phyloP scores from a whole-genome alignment of 169 alveolate species.

The Amoebophrya sp. region DNA sequence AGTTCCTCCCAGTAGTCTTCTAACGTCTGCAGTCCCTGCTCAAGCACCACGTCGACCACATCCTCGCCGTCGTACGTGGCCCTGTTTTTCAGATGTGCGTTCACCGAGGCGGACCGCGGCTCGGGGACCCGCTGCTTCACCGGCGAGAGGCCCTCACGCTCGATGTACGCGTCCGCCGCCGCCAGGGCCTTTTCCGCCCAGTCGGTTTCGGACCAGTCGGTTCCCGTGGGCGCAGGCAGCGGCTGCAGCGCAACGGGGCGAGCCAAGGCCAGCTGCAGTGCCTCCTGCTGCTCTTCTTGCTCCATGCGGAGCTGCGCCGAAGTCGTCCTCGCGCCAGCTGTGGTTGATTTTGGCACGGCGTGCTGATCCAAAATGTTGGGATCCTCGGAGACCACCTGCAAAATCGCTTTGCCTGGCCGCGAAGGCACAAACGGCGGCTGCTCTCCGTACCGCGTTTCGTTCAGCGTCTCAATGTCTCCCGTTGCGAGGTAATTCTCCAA shows the following conservation, averaged over 20 bases:
- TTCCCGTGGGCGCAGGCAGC: background rate
- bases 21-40: background rate
- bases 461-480: too few species aligned
- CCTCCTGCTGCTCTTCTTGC: background rate
- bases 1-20: background rate
- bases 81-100: background rate
- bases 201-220: background rate
- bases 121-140: background rate
- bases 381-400: too few species aligned
- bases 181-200: background rate
- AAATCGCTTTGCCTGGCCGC: too few species aligned
- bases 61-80: background rate
- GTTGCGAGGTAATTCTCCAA: too few species aligned
- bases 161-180: background rate
- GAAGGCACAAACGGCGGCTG: too few species aligned
- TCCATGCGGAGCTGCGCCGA: background rate
- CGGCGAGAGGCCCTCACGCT: background rate
- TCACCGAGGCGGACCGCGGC: background rate
- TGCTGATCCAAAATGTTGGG: too few species aligned
- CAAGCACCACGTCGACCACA: background rate
- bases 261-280: background rate
- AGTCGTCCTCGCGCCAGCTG: too few species aligned
- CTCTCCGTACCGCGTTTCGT: too few species aligned
- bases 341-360: too few species aligned
- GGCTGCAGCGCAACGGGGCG: background rate